phyloP scores from a whole-genome alignment of 306 rosid genomes.

The Quercus dentata region DNA sequence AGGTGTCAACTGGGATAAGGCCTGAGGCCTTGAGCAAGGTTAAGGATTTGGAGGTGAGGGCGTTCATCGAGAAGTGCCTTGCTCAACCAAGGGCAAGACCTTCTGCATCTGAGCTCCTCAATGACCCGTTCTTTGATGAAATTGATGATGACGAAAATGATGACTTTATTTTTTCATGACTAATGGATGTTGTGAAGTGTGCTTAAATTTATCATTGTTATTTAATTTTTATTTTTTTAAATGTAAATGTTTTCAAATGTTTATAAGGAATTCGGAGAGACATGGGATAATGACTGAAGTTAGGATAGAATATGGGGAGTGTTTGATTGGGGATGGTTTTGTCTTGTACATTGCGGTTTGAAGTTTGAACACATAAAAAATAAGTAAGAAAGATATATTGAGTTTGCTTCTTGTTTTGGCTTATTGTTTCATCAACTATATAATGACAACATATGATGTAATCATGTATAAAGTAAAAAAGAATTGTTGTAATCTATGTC shows the following conservation, averaged over 20 bases:
- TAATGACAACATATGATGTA: too few relatives aligned
- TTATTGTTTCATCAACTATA: not conserved
- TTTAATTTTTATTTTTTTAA: not conserved
- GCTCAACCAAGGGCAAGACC: conserved; percentile 71
- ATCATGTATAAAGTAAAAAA: too few relatives aligned
- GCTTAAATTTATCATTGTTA: not conserved
- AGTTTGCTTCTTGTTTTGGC: not conserved
- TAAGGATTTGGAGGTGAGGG: conserved; percentile 51
- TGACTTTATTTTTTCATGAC: conserved; percentile 12
- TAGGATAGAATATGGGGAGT: conserved; percentile 9
- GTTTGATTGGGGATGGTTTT: conserved; percentile 26
- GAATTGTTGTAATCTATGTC: too few relatives aligned
- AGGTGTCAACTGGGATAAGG: conserved; percentile 70
- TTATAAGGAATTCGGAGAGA: not conserved
- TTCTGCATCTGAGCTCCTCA: conserved; percentile 74
- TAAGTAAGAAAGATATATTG: not conserved
- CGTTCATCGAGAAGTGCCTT: conserved; percentile 77
- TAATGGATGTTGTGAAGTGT: not conserved
- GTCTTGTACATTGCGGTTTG: conserved; percentile 29
- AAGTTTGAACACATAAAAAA: not conserved
- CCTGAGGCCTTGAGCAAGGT: conserved; percentile 67
- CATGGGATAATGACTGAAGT: not conserved
- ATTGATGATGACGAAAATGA: conserved; percentile 37
- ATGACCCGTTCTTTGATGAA: conserved; percentile 66
- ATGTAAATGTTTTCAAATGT: not conserved